Evolutionary conservation across 331 rosid species (phyloP).

Genomic region (Malus hybrid): DNA sequence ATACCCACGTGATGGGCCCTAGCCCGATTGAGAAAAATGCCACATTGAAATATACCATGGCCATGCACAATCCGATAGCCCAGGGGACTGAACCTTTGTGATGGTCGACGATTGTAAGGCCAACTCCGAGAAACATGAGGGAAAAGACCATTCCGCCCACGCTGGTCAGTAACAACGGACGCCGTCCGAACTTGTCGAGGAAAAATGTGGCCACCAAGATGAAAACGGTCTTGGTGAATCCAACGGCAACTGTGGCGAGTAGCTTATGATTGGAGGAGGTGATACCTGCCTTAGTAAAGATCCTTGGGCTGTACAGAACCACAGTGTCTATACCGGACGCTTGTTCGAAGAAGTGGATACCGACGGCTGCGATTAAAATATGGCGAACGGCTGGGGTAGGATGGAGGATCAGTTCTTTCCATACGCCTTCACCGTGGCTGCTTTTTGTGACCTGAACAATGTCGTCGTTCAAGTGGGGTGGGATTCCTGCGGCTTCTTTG

Average conservation of each 20-base stretch:
- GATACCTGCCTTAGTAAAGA: slow-evolving; percentile 58
- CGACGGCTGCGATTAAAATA: slow-evolving; percentile 41
- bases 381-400: slow-evolving; percentile 73
- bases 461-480: slow-evolving; percentile 40
- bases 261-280: not conserved
- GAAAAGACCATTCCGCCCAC: too few relatives aligned
- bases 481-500: slow-evolving; percentile 65
- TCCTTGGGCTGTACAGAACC: slow-evolving; percentile 56
- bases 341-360: slow-evolving; percentile 66
- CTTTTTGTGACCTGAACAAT: slow-evolving; percentile 28
- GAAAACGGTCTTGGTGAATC: slow-evolving; percentile 23
- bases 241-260: slow-evolving; percentile 65
- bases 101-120: too few relatives aligned
- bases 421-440: slow-evolving; percentile 38
- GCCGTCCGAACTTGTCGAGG: too few relatives aligned
- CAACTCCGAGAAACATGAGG: too few relatives aligned
- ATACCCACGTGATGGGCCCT: too few relatives aligned
- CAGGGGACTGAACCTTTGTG: too few relatives aligned
- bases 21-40: too few relatives aligned
- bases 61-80: too few relatives aligned
- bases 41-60: too few relatives aligned
- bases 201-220: too few relatives aligned
- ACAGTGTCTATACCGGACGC: slow-evolving; percentile 61
- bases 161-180: too few relatives aligned
- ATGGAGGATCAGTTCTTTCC: slow-evolving; percentile 55